phyloP scores from a whole-genome alignment of 2,329 filamentous ascomycete genomes.

The Corinectria fuckeliana region DNA sequence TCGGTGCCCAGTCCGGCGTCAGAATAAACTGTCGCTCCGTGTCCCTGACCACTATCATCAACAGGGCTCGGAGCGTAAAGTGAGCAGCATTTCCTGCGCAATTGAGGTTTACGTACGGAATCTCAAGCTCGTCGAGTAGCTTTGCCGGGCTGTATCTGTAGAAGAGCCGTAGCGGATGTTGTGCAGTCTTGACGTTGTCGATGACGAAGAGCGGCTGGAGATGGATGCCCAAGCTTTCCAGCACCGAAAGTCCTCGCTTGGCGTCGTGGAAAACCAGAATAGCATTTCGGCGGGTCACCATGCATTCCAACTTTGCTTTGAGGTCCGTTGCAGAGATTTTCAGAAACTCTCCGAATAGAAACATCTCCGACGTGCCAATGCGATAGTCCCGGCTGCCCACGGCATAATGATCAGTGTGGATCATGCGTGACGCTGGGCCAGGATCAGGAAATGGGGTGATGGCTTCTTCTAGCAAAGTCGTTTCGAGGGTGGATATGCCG shows the following conservation, averaged over 20 bases:
- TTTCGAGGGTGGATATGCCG: conserved; percentile 14
- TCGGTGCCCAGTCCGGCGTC: neutral
- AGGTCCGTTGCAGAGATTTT: neutral
- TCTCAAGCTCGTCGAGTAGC: conserved; percentile 26
- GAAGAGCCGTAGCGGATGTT: conserved; percentile 33
- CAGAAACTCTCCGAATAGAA: conserved; percentile 16
- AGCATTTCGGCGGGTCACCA: neutral
- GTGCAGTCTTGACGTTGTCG: conserved; percentile 35
- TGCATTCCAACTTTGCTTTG: neutral
- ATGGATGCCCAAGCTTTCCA: conserved; percentile 22
- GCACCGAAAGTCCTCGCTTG: conserved; percentile 11
- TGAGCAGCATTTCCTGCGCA: conserved; percentile 37
- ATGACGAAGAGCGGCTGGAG: conserved; percentile 29
- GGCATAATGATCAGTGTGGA: conserved; percentile 11
- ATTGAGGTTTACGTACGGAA: conserved; percentile 30
- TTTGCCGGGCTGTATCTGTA: conserved; percentile 32
- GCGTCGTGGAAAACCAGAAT: conserved; percentile 18
- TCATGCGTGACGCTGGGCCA: neutral
- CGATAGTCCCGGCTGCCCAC: neutral
- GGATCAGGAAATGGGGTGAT: neutral
- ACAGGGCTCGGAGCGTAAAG: conserved; percentile 26
- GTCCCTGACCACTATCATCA: conserved; percentile 1
- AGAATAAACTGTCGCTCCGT: neutral
- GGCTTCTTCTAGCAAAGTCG: conserved; percentile 13
- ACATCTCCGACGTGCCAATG: neutral